Evolutionary conservation across 441 rosid genomes (phyloP).

Genomic region (Theobroma grandiflorum): DNA sequence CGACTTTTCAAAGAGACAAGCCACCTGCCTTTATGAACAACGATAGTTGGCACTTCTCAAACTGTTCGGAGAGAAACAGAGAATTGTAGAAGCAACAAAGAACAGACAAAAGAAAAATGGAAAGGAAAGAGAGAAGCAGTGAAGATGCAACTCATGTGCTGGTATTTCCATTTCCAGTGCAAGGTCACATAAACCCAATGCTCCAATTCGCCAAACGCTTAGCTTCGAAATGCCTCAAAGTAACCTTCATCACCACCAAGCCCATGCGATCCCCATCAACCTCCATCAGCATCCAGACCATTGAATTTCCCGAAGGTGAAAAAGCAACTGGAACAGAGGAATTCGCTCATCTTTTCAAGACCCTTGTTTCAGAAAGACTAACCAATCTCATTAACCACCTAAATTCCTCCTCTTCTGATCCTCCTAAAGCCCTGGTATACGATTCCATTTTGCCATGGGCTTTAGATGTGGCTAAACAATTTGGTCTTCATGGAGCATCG

Average conservation of each 20-base stretch:
- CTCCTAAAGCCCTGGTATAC: conserved; percentile 33
- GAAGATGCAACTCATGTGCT: conserved; percentile 32
- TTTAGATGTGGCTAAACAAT: conserved; percentile 40
- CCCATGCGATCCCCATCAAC: conserved; percentile 37
- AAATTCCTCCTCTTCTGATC: not conserved
- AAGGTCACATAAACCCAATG: conserved; percentile 64
- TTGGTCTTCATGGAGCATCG: conserved; percentile 35
- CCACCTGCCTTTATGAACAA: no score
- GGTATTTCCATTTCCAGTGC: conserved; percentile 47
- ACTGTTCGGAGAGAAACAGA: not conserved
- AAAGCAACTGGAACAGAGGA: conserved; percentile 25
- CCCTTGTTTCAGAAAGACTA: conserved; percentile 25
- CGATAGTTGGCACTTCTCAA: not conserved
- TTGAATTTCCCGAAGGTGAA: conserved; percentile 31
- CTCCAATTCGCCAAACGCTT: conserved; percentile 52
- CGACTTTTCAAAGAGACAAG: no score
- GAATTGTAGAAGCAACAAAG: not conserved
- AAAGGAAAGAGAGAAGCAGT: not conserved
- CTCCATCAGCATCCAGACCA: conserved; percentile 35
- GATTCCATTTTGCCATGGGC: conserved; percentile 44
- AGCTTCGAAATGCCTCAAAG: conserved; percentile 41
- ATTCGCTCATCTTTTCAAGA: conserved; percentile 6
- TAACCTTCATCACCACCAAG: conserved; percentile 47
- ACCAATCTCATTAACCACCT: conserved; percentile 26
- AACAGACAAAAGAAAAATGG: not conserved